phyloP scores from a whole-genome alignment of 331 rosid species.

The Dryas integrifolia region DNA sequence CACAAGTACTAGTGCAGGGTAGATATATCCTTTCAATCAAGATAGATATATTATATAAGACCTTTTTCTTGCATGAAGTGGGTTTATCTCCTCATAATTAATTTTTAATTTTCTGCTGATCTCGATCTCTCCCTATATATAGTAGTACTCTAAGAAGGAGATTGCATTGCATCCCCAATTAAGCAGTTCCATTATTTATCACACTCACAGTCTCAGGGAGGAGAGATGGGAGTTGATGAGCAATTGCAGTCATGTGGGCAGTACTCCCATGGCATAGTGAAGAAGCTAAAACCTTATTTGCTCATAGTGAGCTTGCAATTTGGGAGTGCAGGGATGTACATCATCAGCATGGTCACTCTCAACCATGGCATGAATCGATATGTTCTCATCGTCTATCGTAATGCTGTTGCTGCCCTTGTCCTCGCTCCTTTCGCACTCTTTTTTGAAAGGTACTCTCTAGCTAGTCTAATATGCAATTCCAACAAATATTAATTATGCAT shows the following conservation, averaged over 20 bases:
- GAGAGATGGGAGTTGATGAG: slow-evolving; percentile 12
- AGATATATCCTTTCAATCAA: background rate
- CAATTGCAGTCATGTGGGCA: background rate
- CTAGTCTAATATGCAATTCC: too few species aligned
- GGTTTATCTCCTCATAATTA: background rate
- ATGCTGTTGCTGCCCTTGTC: slow-evolving; percentile 49
- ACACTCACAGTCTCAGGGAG: background rate
- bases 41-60: background rate
- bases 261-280: background rate
- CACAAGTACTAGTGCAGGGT: background rate
- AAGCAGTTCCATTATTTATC: background rate
- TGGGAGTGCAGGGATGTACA: slow-evolving; percentile 58
- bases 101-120: background rate
- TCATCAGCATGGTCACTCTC: slow-evolving; percentile 48
- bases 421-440: slow-evolving; percentile 66
- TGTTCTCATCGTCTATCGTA: slow-evolving; percentile 65
- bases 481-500: too few species aligned
- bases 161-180: background rate
- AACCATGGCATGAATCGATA: slow-evolving; percentile 57
- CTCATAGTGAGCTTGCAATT: slow-evolving; percentile 51
- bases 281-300: slow-evolving; percentile 51
- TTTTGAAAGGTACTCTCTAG: slow-evolving; percentile 52
- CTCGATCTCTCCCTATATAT: too few species aligned
- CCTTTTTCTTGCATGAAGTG: background rate
- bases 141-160: background rate